These are phyloP conservation scores for Parietaria judaica DNA, from an alignment of 306 rosid genomes.

Conservation along the genomic window DNA sequence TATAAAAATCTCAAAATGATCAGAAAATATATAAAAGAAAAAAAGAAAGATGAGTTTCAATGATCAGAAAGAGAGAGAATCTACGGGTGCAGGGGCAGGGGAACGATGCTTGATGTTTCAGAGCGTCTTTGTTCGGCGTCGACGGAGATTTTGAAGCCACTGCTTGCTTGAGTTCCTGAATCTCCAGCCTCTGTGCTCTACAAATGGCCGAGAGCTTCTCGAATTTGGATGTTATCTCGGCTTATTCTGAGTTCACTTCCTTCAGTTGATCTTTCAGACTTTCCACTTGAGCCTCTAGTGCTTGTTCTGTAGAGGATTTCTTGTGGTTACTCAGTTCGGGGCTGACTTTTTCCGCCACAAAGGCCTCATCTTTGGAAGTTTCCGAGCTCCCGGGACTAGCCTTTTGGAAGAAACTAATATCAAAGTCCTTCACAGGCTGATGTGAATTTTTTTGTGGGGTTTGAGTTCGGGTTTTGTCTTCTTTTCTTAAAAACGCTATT, in stretches of 20 bases:
- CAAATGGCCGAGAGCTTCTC: conserved; percentile 94
- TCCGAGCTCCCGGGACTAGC: conserved; percentile 34
- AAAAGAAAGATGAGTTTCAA: background rate
- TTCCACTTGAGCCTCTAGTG: conserved; percentile 69
- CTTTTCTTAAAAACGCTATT: conserved; percentile 40
- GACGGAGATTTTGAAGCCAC: conserved; percentile 65
- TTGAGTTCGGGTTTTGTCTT: conserved; percentile 27
- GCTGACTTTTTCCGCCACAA: conserved; percentile 69
- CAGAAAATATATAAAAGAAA: conserved; percentile 1
- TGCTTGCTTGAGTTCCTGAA: conserved; percentile 87
- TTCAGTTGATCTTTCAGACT: conserved; percentile 71
- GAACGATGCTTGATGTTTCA: conserved; percentile 35
- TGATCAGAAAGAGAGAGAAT: conserved; percentile 1
- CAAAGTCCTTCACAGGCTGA: conserved; percentile 53
- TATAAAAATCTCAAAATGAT: background rate
- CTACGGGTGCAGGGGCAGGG: conserved; percentile 42
- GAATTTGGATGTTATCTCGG: conserved; percentile 80
- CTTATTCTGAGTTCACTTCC: conserved; percentile 56
- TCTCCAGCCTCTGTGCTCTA: conserved; percentile 89
- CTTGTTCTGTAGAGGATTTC: conserved; percentile 52
- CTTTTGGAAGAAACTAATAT: conserved; percentile 44
- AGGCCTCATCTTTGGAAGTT: conserved; percentile 52
- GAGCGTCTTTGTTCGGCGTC: conserved; percentile 48
- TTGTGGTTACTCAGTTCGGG: conserved; percentile 32
- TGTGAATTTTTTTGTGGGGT: conserved; percentile 35